Conservation (phyloP, 345 rosid species). For the Toxicodendron radicans region DNA sequence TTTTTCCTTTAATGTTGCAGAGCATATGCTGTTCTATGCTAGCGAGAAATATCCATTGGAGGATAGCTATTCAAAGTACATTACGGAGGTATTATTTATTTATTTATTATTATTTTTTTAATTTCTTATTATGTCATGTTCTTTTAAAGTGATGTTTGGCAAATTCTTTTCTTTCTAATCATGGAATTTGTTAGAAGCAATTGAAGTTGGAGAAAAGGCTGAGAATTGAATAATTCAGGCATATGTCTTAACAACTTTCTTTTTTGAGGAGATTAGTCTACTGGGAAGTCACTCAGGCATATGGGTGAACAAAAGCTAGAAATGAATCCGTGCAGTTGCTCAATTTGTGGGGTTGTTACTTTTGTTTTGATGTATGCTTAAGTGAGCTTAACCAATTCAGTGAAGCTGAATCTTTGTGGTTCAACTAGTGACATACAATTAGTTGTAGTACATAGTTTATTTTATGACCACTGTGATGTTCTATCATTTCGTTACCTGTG, state of each 20-base stretch:
- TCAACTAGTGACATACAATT: not conserved
- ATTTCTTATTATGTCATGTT: not conserved
- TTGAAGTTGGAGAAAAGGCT: not conserved
- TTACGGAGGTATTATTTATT: conserved; percentile 63
- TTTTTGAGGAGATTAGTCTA: not conserved
- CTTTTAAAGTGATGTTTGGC: not conserved
- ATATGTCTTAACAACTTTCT: not conserved
- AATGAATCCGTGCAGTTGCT: not conserved
- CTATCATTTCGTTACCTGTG: not conserved
- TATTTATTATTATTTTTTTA: not conserved
- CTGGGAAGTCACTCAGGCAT: not conserved
- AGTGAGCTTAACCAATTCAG: not conserved
- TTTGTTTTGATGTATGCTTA: not conserved
- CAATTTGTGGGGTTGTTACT: not conserved
- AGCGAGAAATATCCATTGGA: conserved; percentile 88
- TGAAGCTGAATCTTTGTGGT: conserved; percentile 1
- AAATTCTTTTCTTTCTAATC: not conserved
- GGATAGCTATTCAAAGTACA: conserved; percentile 84
- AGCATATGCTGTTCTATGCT: conserved; percentile 95
- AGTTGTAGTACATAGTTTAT: too few species aligned
- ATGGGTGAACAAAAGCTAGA: not conserved
- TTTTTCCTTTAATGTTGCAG: conserved; percentile 37
- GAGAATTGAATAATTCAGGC: not conserved
- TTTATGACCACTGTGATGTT: not conserved
- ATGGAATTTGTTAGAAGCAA: not conserved